Evolutionary conservation across 305 asterid species (phyloP).

Genomic region (Plantago coronopus): DNA sequence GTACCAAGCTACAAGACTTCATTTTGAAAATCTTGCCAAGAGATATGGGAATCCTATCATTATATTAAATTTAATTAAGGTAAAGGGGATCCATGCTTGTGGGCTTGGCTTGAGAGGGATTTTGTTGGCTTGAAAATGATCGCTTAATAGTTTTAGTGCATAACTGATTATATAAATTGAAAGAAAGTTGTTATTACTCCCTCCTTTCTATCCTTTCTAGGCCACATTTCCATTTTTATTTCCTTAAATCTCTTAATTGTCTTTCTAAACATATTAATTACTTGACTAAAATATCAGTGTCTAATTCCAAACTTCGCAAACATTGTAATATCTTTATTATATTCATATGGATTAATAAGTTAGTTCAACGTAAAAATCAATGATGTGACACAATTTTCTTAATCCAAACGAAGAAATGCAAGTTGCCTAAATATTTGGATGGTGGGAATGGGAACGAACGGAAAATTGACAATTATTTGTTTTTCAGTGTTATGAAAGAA

Average conservation of each 20-base stretch:
- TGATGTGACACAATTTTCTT: too few relatives aligned
- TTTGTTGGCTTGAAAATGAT: constrained; percentile 8
- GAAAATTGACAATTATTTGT: background rate
- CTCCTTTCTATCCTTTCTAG: background rate
- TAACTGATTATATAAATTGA: background rate
- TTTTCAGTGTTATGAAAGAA: constrained; percentile 1
- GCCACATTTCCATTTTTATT: too few relatives aligned
- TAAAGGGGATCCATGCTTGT: constrained; percentile 26
- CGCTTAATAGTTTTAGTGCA: constrained; percentile 10
- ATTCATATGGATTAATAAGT: too few relatives aligned
- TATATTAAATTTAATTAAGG: constrained; percentile 91
- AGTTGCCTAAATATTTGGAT: too few relatives aligned
- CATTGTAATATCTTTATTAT: too few relatives aligned
- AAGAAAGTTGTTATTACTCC: constrained; percentile 14
- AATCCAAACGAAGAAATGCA: too few relatives aligned
- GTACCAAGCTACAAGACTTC: constrained; percentile 90
- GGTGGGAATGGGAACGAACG: too few relatives aligned
- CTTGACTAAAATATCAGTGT: too few relatives aligned
- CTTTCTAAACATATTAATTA: too few relatives aligned
- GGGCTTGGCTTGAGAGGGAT: constrained; percentile 12
- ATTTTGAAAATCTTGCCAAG: constrained; percentile 79
- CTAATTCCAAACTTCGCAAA: too few relatives aligned
- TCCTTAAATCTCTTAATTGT: too few relatives aligned
- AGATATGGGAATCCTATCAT: constrained; percentile 98
- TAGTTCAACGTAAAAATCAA: too few relatives aligned